phyloP scores from a whole-genome alignment of 768 basidiomycete genomes.

The Termitomyces sp. region DNA sequence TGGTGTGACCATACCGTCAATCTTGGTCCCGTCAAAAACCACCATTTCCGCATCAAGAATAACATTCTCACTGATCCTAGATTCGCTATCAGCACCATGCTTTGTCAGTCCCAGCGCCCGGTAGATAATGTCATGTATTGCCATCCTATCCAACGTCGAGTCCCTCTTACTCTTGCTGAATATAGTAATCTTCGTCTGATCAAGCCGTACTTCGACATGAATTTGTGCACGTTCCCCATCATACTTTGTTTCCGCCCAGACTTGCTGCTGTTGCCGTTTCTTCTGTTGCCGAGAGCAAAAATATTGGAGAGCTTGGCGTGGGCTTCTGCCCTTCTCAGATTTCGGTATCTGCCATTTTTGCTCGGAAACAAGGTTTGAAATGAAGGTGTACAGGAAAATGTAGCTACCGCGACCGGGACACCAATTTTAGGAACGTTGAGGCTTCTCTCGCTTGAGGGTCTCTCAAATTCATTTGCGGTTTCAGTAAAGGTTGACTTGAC shows the following conservation, averaged over 20 bases:
- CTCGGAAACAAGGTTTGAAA: not conserved
- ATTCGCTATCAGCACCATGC: constrained; percentile 5
- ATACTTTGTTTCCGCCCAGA: constrained; percentile 93
- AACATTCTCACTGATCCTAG: constrained; percentile 34
- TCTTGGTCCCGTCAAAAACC: constrained; percentile 61
- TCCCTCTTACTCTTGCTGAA: constrained; percentile 88
- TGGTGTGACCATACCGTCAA: constrained; percentile 60
- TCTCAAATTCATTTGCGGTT: constrained; percentile 44
- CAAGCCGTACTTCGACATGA: constrained; percentile 57
- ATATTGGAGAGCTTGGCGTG: constrained; percentile 48
- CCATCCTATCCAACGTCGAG: constrained; percentile 72
- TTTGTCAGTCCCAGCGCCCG: constrained; percentile 48
- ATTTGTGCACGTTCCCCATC: constrained; percentile 96
- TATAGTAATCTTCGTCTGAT: constrained; percentile 56
- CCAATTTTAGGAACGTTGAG: constrained; percentile 47
- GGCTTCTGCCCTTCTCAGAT: constrained; percentile 69
- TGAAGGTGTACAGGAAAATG: not conserved
- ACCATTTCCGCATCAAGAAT: constrained; percentile 89
- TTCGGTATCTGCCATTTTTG: constrained; percentile 64
- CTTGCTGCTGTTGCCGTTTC: constrained; percentile 21
- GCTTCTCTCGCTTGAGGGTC: constrained; percentile 20
- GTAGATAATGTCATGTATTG: constrained; percentile 59
- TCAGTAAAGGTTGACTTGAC: constrained; percentile 57
- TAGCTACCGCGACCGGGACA: constrained; percentile 54
- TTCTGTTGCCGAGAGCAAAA: constrained; percentile 27